These are phyloP conservation scores for Fusarium succisae DNA, from an alignment of 2,329 filamentous ascomycete species.

Conservation along the genomic window DNA sequence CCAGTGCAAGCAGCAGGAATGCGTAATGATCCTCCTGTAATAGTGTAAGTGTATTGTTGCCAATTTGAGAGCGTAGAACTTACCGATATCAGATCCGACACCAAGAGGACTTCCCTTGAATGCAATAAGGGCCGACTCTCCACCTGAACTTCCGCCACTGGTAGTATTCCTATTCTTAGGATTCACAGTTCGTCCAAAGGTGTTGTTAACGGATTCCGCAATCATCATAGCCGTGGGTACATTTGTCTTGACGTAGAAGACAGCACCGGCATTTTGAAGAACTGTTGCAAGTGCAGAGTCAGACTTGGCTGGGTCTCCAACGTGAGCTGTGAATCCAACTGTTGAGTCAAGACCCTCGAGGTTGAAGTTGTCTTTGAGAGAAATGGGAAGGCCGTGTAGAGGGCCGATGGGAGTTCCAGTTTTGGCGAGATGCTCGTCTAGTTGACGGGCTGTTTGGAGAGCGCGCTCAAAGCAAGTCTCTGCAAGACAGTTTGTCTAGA, in stretches of 20 bases:
- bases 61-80: fast-evolving
- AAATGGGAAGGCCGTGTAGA: constrained; percentile 71
- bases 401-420: constrained; percentile 64
- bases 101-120: constrained; percentile 68
- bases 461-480: constrained; percentile 66
- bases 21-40: constrained; percentile 61
- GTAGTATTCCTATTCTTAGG: constrained; percentile 68
- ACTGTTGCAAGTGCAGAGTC: constrained; percentile 55
- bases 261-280: constrained; percentile 58
- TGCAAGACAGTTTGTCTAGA: constrained; percentile 58
- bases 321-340: constrained; percentile 70
- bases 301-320: constrained; percentile 62
- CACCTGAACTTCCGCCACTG: constrained; percentile 72
- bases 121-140: constrained; percentile 70
- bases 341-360: constrained; percentile 67
- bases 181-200: constrained; percentile 70
- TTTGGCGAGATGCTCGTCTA: constrained; percentile 60
- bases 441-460: constrained; percentile 55
- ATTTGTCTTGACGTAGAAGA: constrained; percentile 67
- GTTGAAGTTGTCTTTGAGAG: constrained; percentile 78
- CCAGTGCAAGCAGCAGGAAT: constrained; percentile 65
- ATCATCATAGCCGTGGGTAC: constrained; percentile 75
- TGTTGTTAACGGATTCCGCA: constrained; percentile 72
- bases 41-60: background rate
- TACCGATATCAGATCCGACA: constrained; percentile 70